Evolutionary conservation across 306 rosid genomes (phyloP).

Genomic region (Sicyos edulis): DNA sequence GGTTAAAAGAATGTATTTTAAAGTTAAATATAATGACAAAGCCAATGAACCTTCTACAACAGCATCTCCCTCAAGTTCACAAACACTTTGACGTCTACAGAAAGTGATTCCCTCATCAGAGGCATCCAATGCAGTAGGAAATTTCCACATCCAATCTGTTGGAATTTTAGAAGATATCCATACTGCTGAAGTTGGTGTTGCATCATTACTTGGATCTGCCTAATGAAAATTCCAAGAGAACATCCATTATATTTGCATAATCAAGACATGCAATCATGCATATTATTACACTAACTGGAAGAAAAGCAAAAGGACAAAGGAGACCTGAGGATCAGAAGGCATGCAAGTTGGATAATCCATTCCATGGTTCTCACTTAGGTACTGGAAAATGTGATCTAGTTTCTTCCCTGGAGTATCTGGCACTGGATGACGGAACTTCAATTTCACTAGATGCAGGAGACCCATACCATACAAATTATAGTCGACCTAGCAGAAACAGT

Average conservation of each 20-base stretch:
- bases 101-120: constrained; percentile 32
- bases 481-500: constrained; percentile 31
- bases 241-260: constrained; percentile 22
- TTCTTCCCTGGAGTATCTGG: constrained; percentile 41
- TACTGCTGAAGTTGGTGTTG: constrained; percentile 37
- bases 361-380: constrained; percentile 19
- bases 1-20: constrained; percentile 2
- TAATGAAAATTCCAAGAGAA: constrained; percentile 35
- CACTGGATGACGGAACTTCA: constrained; percentile 71
- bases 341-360: constrained; percentile 36
- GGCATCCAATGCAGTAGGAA: constrained; percentile 33
- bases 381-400: constrained; percentile 28
- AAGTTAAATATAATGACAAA: constrained; percentile 9
- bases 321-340: constrained; percentile 34
- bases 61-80: constrained; percentile 89
- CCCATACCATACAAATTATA: constrained; percentile 83
- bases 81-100: constrained; percentile 64
- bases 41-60: constrained; percentile 62
- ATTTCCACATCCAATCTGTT: constrained; percentile 58
- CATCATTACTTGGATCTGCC: constrained; percentile 47
- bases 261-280: constrained; percentile 13
- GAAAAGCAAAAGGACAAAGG: constrained; percentile 14
- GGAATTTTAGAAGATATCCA: constrained; percentile 62
- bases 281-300: constrained; percentile 6
- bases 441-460: constrained; percentile 63